Evolutionary conservation across 2,329 filamentous ascomycete genomes (phyloP).

Genomic region (Colletotrichum magnum): DNA sequence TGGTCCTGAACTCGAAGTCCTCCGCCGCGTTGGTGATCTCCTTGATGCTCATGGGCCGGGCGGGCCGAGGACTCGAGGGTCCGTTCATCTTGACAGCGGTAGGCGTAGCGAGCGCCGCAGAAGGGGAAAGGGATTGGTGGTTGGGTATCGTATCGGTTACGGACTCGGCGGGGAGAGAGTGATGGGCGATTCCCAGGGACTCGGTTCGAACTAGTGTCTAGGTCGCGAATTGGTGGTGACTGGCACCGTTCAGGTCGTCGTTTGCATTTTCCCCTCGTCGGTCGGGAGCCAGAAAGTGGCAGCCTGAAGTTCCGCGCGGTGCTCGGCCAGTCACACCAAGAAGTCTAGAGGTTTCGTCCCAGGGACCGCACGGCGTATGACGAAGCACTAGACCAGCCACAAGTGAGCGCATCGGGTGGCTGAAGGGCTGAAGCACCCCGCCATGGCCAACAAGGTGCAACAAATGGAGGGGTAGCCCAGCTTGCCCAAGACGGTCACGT

Average conservation of each 20-base stretch:
- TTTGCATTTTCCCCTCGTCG: constrained; percentile 22
- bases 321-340: constrained; percentile 29
- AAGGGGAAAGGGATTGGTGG: background rate
- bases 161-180: constrained; percentile 11
- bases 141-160: background rate
- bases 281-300: constrained; percentile 29
- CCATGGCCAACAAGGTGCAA: constrained; percentile 32
- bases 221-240: constrained; percentile 20
- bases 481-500: background rate
- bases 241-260: constrained; percentile 26
- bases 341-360: constrained; percentile 36
- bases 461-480: constrained; percentile 33
- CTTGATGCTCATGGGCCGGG: constrained; percentile 78
- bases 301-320: constrained; percentile 24
- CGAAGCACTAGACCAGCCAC: constrained; percentile 39
- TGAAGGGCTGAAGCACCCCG: constrained; percentile 36
- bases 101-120: background rate
- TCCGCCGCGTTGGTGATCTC: constrained; percentile 83
- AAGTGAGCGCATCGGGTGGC: constrained; percentile 1
- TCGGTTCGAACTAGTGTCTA: background rate
- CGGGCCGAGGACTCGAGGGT: constrained; percentile 50
- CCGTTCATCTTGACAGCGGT: constrained; percentile 46
- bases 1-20: constrained; percentile 84
- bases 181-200: background rate
- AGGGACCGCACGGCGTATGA: constrained; percentile 27